Base-by-base conservation (phyloP, 2,329 filamentous ascomycete species). In the Penicillium sp. region DNA sequence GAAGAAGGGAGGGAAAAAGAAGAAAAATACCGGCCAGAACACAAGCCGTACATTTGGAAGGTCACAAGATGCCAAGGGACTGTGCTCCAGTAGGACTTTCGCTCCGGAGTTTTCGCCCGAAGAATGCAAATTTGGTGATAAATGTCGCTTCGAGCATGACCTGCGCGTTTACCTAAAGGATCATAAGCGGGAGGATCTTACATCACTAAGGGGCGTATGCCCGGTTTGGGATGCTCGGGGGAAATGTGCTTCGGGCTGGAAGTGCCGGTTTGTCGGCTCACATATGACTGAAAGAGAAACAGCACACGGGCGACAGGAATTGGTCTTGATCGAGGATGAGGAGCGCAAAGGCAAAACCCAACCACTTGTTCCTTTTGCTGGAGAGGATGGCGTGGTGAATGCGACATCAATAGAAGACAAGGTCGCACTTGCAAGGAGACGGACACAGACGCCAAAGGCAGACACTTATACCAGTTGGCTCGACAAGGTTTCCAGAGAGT, bases 221-320 rank as follows among this genome's bases (percentile, higher is more conserved):
- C 94, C 93, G 0, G 85, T 96, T 8, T 97, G 88, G 76, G 89
- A 91, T 67, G 82, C 83, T 17, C 86, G 90, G 66, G 93, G 93
- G 13, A 87, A 84, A 64, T 99, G 95, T 71, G 85, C 86, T 53
- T 87, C 90, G 15, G 95, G 95, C 6, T 99, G 94, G 93, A 96
- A 94, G 75, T 99, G 95, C 75, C 90, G 94, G 23, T 96, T 97
- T 73, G 90, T 92, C 38, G 86, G 86, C 65, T 96, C 92, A 65
- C 95, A 99, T 78, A 95, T 92, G 70, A 84, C 88, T 65, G 94
- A 98, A 78, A 79, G 91, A 26, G 87, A 91, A 67, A 87, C 83
- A 21, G 88, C 89, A 58, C 93, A 96, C 75, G 94, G 93, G 8
- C 86, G 86, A 68, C 92, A 91, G 71, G 94, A 98, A 78, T 79